Percentiles rank a stretch among this genome's conserved stretches.
Conservation (phyloP, 78 protist genomes). For the Chrysochromulina tobinii region DNA sequence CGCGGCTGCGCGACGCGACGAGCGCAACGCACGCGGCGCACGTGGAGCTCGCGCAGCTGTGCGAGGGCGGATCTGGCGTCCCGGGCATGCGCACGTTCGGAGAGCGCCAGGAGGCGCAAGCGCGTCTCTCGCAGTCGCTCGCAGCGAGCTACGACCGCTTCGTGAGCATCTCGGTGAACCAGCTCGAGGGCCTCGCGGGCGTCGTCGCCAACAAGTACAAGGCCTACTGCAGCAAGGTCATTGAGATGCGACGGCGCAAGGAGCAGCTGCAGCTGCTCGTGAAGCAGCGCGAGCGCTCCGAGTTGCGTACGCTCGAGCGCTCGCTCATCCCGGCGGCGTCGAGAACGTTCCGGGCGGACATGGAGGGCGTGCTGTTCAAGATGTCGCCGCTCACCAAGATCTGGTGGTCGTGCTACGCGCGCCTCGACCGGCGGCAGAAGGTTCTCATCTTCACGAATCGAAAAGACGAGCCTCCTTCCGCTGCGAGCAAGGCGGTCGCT, state of each 20-base stretch:
- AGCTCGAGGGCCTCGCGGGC: not conserved
- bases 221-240: slow-evolving; percentile 3
- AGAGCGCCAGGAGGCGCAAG: not conserved
- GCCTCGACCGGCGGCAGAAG: not conserved
- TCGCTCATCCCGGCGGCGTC: not conserved
- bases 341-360: not conserved
- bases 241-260: not conserved
- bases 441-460: not conserved
- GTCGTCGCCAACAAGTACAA: not conserved
- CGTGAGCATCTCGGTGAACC: not conserved
- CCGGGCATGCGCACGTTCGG: not conserved
- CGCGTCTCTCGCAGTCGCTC: not conserved
- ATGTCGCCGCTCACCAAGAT: not conserved
- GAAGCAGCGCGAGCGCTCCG: not conserved
- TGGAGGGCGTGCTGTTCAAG: not conserved
- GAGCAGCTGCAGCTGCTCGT: not conserved
- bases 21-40: not conserved
- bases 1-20: not conserved
- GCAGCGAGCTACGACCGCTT: not conserved
- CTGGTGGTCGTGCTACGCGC: not conserved
- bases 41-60: not conserved
- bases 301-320: not conserved
- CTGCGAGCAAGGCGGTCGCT: not conserved
- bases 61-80: no score
- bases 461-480: not conserved